Percentiles rank a stretch among this genome's conserved stretches.
These are phyloP conservation scores for Lasiosphaeria ovina DNA, from an alignment of 495 filamentous ascomycete genomes.

Conservation along the genomic window DNA sequence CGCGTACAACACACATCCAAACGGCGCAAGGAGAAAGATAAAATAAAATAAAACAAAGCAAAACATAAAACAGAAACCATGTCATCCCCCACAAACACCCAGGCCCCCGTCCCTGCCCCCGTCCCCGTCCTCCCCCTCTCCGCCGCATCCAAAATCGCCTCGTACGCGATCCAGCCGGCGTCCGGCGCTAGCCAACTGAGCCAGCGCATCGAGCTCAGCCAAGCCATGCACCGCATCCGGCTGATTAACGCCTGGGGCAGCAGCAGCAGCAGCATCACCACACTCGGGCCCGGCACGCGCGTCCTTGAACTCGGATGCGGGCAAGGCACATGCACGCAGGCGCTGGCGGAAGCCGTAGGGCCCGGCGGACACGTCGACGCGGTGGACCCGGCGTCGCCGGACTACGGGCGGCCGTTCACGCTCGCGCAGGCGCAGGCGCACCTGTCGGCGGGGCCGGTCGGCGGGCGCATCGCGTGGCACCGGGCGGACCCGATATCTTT, in stretches of 20 bases:
- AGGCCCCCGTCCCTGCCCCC: slow-evolving; percentile 4
- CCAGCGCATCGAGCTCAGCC: slow-evolving; percentile 36
- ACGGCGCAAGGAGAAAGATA: too few species aligned
- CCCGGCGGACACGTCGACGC: slow-evolving; percentile 42
- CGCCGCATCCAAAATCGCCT: slow-evolving; percentile 26
- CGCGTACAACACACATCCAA: too few species aligned
- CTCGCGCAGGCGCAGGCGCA: slow-evolving; percentile 29
- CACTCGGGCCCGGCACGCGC: slow-evolving; percentile 36
- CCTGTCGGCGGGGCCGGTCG: slow-evolving; percentile 36
- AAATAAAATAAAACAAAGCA: neutral
- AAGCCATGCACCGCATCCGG: slow-evolving; percentile 45
- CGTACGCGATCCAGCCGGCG: slow-evolving; percentile 24
- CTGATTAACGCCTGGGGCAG: slow-evolving; percentile 37
- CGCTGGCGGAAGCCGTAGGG: slow-evolving; percentile 46
- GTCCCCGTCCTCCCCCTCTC: slow-evolving; percentile 15
- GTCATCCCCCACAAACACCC: slow-evolving; percentile 1
- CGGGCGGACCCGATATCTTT: slow-evolving; percentile 34
- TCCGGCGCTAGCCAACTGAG: slow-evolving; percentile 25
- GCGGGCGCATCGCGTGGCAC: slow-evolving; percentile 41
- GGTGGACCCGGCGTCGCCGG: slow-evolving; percentile 48
- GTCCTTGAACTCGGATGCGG: slow-evolving; percentile 57
- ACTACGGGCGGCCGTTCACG: slow-evolving; percentile 45
- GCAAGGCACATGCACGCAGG: slow-evolving; percentile 50
- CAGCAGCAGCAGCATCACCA: neutral
- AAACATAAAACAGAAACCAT: neutral